phyloP scores from a whole-genome alignment of 331 rosid species.

The Quercus tomentella region DNA sequence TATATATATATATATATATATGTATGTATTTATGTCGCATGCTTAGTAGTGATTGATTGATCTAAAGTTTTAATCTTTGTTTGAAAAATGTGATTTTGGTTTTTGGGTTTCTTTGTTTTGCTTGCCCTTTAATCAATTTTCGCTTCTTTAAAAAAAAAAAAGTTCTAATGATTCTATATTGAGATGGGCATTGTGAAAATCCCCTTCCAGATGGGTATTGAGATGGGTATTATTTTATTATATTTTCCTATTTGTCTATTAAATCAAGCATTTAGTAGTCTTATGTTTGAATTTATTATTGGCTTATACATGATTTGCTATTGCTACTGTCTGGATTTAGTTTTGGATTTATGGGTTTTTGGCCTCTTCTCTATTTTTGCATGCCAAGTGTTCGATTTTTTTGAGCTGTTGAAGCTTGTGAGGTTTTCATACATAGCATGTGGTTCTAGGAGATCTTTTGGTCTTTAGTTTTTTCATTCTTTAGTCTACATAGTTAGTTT shows the following conservation, averaged over 20 bases:
- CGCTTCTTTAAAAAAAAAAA: not conserved
- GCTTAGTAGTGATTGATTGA: constrained; percentile 5
- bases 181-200: not conserved
- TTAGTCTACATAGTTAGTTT: not conserved
- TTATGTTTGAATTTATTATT: too few relatives aligned
- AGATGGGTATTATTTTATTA: too few relatives aligned
- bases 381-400: too few relatives aligned
- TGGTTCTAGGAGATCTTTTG: not conserved
- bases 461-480: not conserved
- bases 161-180: not conserved
- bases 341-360: too few relatives aligned
- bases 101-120: constrained; percentile 11
- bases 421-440: not conserved
- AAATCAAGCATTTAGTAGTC: too few relatives aligned
- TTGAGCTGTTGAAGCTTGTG: too few relatives aligned
- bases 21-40: not conserved
- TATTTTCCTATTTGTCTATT: too few relatives aligned
- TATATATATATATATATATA: not conserved
- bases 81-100: not conserved
- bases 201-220: too few relatives aligned
- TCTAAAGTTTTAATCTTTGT: not conserved
- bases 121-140: not conserved
- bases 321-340: too few relatives aligned
- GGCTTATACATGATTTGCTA: too few relatives aligned
- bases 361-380: too few relatives aligned